phyloP scores from a whole-genome alignment of 768 basidiomycete genomes.

The Termitomyces sp. region DNA sequence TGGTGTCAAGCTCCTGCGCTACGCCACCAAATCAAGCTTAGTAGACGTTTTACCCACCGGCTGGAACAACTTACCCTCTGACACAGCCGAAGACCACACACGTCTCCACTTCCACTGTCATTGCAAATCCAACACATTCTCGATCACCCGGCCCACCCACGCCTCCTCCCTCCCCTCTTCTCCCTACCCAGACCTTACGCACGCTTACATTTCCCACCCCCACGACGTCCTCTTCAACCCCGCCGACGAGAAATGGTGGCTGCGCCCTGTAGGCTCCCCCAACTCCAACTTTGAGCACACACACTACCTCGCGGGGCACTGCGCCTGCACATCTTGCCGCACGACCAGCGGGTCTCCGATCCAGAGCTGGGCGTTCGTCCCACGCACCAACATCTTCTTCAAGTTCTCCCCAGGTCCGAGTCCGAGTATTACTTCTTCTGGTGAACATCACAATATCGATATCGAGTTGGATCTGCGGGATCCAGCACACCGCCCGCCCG shows the following conservation, averaged over 20 bases:
- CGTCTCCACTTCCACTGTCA: slow-evolving; percentile 14
- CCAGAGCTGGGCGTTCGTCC: slow-evolving; percentile 23
- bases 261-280: slow-evolving; percentile 18
- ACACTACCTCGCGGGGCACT: slow-evolving; percentile 23
- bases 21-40: background rate
- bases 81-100: background rate
- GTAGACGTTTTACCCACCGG: slow-evolving; percentile 4
- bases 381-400: slow-evolving; percentile 18
- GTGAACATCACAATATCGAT: background rate
- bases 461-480: slow-evolving; percentile 13
- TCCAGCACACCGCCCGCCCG: slow-evolving; percentile 14
- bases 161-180: slow-evolving; percentile 8
- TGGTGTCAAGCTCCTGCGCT: slow-evolving; percentile 12
- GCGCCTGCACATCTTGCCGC: slow-evolving; percentile 24
- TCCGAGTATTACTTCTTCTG: background rate
- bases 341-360: slow-evolving; percentile 22
- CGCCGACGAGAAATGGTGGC: slow-evolving; percentile 24
- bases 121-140: slow-evolving; percentile 13
- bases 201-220: slow-evolving; percentile 8
- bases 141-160: slow-evolving; percentile 17
- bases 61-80: slow-evolving; percentile 5
- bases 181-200: slow-evolving; percentile 21
- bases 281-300: slow-evolving; percentile 11
- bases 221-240: slow-evolving; percentile 9
- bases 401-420: background rate